Percentiles rank a stretch among this genome's conserved stretches.
Evolutionary conservation across 83 land plant species (phyloP).

Genomic region (Picea abies): DNA sequence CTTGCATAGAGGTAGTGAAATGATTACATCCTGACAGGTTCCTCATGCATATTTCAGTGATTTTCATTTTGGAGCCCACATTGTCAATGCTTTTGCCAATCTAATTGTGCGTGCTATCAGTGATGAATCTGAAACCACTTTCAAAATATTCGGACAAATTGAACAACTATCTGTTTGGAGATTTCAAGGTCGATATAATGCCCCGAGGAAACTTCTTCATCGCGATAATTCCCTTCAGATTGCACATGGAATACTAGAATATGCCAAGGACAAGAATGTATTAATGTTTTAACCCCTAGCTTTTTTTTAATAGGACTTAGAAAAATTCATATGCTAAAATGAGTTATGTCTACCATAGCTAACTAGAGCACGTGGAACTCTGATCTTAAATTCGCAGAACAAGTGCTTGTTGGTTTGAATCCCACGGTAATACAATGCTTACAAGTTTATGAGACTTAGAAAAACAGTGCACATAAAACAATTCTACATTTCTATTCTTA

Average conservation of each 20-base stretch:
- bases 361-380: conserved; percentile 12
- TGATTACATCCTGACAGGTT: no score
- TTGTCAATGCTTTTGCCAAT: conserved; percentile 36
- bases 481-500: no score
- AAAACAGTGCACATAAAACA: no score
- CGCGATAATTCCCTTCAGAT: not conserved
- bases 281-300: conserved; percentile 27
- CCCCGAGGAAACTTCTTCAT: not conserved
- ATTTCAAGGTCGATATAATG: not conserved
- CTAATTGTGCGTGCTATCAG: not conserved
- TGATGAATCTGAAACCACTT: not conserved
- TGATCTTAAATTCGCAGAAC: conserved; percentile 21
- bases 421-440: conserved; percentile 18
- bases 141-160: not conserved
- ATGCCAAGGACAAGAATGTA: conserved; percentile 29
- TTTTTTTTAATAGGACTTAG: conserved; percentile 10
- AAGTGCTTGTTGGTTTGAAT: conserved; percentile 19
- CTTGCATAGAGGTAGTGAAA: no score
- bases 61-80: conserved; percentile 38
- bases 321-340: not conserved
- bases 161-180: not conserved
- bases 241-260: conserved; percentile 22
- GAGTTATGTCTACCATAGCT: not conserved
- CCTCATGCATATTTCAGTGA: conserved; percentile 52
- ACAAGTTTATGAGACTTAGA: not conserved